Evolutionary conservation across 176 grass and related monocot species (phyloP).

Genomic region (Carex kokanica): DNA sequence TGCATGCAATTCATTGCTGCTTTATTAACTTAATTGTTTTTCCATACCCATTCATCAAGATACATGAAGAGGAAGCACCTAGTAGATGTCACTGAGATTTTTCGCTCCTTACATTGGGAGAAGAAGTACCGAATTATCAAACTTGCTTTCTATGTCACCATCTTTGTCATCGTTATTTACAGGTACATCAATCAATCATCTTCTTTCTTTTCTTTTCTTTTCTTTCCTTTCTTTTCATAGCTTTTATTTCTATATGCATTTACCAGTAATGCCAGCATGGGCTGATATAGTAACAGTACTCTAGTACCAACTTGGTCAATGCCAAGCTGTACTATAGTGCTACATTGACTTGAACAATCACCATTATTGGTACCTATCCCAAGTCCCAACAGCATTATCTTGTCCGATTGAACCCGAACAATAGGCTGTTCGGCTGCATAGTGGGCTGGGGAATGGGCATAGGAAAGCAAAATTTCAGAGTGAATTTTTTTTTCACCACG

Average conservation of each 20-base stretch:
- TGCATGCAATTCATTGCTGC: too few species aligned
- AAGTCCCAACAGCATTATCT: not conserved
- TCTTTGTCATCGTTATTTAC: conserved; percentile 95
- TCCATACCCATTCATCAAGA: conserved; percentile 24
- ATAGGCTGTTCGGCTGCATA: too few species aligned
- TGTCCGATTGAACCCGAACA: not conserved
- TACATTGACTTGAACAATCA: not conserved
- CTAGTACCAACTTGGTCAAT: not conserved
- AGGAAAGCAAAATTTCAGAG: too few species aligned
- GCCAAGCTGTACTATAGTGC: not conserved
- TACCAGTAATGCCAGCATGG: not conserved
- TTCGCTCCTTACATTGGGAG: conserved; percentile 56
- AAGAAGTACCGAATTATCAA: conserved; percentile 95
- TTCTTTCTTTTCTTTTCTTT: too few species aligned
- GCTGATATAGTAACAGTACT: not conserved
- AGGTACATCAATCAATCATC: conserved; percentile 40
- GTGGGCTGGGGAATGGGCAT: too few species aligned
- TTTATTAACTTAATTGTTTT: too few species aligned
- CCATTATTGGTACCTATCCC: not conserved
- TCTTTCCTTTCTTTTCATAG: too few species aligned
- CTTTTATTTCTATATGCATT: too few species aligned
- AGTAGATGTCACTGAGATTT: conserved; percentile 96
- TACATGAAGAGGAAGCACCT: conserved; percentile 71
- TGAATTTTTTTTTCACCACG: too few species aligned
- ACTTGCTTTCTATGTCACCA: conserved; percentile 74